A percentile compares a stretch with the other conserved stretches of the same genome.
Evolutionary conservation across 768 basidiomycete species (phyloP).

Genomic region (Collybia sordida): DNA sequence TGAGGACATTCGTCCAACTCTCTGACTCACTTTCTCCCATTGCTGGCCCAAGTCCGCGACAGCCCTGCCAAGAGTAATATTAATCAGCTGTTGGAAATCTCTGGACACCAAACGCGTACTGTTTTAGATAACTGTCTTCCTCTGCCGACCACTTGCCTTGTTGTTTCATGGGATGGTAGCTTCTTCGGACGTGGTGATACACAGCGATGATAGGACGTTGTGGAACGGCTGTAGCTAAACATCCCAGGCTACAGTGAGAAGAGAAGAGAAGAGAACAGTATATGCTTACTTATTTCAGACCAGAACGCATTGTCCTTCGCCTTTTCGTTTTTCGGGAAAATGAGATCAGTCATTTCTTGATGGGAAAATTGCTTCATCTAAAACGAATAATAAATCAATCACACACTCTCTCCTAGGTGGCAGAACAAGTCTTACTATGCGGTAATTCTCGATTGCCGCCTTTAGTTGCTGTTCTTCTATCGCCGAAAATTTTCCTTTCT

Average conservation of each 20-base stretch:
- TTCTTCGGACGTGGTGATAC: conserved; percentile 77
- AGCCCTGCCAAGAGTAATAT: conserved; percentile 45
- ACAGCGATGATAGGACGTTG: conserved; percentile 81
- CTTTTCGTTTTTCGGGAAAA: conserved; percentile 67
- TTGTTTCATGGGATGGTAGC: conserved; percentile 64
- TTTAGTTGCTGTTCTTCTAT: conserved; percentile 70
- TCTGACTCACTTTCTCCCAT: conserved; percentile 75
- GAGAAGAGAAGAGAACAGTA: not conserved
- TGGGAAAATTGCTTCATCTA: conserved; percentile 53
- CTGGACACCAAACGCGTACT: conserved; percentile 41
- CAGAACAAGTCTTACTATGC: conserved; percentile 41
- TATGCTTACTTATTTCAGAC: conserved; percentile 71
- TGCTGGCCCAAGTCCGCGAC: conserved; percentile 68
- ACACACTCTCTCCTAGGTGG: not conserved
- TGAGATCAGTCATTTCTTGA: conserved; percentile 58
- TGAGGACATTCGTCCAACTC: conserved; percentile 72
- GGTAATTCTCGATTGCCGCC: conserved; percentile 64
- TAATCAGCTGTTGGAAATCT: not conserved
- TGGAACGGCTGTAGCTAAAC: conserved; percentile 64
- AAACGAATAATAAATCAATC: not conserved
- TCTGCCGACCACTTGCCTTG: conserved; percentile 69
- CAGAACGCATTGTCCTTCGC: conserved; percentile 69
- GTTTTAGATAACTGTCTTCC: conserved; percentile 63
- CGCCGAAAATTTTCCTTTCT: conserved; percentile 85
- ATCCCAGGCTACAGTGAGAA: conserved; percentile 8